Evolutionary conservation across 2,329 filamentous ascomycete genomes (phyloP), one percentile per base, ranked within the genome.

Genomic region (Fusarium euwallaceae): DNA sequence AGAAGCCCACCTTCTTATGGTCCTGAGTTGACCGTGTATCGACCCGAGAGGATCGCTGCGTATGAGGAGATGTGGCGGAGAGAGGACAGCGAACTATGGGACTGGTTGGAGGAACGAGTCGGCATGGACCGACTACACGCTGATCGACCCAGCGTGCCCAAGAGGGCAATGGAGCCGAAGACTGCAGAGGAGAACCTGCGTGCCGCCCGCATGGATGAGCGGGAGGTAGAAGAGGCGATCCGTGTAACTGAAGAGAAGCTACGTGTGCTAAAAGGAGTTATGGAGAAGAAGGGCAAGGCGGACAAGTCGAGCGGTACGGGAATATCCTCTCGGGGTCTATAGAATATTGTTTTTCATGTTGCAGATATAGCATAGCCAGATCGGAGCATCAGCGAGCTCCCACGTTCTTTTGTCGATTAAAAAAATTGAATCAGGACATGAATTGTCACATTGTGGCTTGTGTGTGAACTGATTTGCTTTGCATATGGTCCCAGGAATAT

Each of bases 51-150:
- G 7, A 84, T 95, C 17, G 91, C 93, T 3, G 95, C 94, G 0
- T 98, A 98, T 81, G 95, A 98, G 76, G 94, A 98, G 83, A 93
- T 98, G 80, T 99, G 96, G 95, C 89, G 91, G 39, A 87, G 91
- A 45, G 95, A 98, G 82, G 95, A 98, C 81, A 94, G 90, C 74
- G 94, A 97, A 78, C 85, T 98, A 11, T 98, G 95, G 95, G 92
- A 94, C 67, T 98, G 95, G 95, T 86, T 98, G 6, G 95, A 98
- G 82, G 94, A 97, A 78, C 89, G 95, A 20, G 92, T 95, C 2
- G 93, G 94, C 3, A 85, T 97, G 80, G 92, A 95, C 66, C 86
- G 85, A 68, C 83, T 89, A 74, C 84, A 81, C 75, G 71, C 76
- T 24, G 87, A 85, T n/a, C 67, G 76, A 24, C 24, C 69, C 10